phyloP scores from a whole-genome alignment of 2,329 filamentous ascomycete species.

The Thielaviopsis ethacetica region DNA sequence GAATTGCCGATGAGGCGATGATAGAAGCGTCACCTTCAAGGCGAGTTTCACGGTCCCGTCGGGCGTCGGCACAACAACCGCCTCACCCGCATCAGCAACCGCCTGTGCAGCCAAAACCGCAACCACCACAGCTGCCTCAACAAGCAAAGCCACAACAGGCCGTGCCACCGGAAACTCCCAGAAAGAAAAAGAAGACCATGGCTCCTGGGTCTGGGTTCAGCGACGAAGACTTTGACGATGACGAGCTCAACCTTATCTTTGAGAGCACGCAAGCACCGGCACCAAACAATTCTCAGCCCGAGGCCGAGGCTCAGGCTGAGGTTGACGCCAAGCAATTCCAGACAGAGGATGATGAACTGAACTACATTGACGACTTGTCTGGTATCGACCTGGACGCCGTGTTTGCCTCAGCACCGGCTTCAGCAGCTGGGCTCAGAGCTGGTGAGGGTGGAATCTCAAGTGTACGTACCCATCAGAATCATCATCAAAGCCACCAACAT shows the following conservation, averaged over 20 bases:
- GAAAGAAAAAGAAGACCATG: background rate
- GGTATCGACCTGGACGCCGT: slow-evolving; percentile 11
- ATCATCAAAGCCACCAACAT: background rate
- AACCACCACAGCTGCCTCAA: background rate
- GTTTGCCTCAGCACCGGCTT: slow-evolving; percentile 10
- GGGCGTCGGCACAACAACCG: background rate
- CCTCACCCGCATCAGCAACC: background rate
- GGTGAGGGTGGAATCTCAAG: background rate
- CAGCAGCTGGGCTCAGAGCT: background rate
- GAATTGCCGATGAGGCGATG: slow-evolving; percentile 1
- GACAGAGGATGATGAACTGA: slow-evolving; percentile 6
- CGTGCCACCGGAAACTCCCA: background rate
- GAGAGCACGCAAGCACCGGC: slow-evolving; percentile 22
- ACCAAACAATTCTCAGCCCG: slow-evolving; percentile 8
- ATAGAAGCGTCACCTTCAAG: slow-evolving; percentile 9
- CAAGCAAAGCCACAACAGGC: background rate
- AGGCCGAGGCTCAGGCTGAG: background rate
- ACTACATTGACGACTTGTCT: slow-evolving; percentile 6
- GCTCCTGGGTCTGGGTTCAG: slow-evolving; percentile 31
- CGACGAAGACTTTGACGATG: slow-evolving; percentile 44
- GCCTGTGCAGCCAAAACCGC: background rate
- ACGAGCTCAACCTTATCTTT: slow-evolving; percentile 25
- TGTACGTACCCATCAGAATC: slow-evolving; percentile 10
- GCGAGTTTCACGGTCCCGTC: background rate
- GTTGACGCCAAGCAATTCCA: background rate